Evolutionary conservation across 768 basidiomycete species (phyloP), one percentile per base, ranked within the genome.

Genomic region (Phaeolepiota aurea): DNA sequence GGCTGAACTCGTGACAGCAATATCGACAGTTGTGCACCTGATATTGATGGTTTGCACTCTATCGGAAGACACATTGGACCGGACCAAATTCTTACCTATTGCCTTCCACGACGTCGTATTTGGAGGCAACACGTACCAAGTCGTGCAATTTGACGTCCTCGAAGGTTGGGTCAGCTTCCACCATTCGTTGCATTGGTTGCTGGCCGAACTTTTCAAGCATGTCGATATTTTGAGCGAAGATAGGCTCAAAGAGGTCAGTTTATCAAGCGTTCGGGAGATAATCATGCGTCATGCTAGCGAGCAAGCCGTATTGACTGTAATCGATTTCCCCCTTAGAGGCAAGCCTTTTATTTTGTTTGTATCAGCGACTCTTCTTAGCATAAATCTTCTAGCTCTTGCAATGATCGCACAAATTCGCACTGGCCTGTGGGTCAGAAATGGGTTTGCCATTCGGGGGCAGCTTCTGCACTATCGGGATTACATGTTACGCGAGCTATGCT

Each of bases 401-500:
- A 90, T 93, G 82, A 82, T 94, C 33, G 91, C 93, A 0, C 96
- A 98, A 56, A 90, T 97, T 38, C 79, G 92, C 18, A 86, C 89
- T 0, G 92, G 92, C 0, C 71, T 98, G 3, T 99, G 96, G 96
- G 93, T 96, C 5, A 85, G 94, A 40, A 99, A 99, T 51, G 96
- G 96, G 3, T 88, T 92, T 53, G 86, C 86, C 12, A 93, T 98
- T 49, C 83, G 94, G 1, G 91, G 92, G 0, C 96, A 98, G 57
- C 70, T 92, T 3, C 74, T 93, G 39, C 94, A 98, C 56, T 99
- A 99, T 57, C 84, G 92, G 19, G 94, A 98, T 56, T 91, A 90
- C 59, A 85, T 87, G 76, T 77, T 97, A 18, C 83, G 94, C 14
- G 96, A 99, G 57, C 72, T 91, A 4, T 96, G 94, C 53, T 93